Percentiles rank a stretch among this genome's conserved stretches.
Conservation (phyloP, 768 basidiomycete species). For the Amanita muscaria region DNA sequence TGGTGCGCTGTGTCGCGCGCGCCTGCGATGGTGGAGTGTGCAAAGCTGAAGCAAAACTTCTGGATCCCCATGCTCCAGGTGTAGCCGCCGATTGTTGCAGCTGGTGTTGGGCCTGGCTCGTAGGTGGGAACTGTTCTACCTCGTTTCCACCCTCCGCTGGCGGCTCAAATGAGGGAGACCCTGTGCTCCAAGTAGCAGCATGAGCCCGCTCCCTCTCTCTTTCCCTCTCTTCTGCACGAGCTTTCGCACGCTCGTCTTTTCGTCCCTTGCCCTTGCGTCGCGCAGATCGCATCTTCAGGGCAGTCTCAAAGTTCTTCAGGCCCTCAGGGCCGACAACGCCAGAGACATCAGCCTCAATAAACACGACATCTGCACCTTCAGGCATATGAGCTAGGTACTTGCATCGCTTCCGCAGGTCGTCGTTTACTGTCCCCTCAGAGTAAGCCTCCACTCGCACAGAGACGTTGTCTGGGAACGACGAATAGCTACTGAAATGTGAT, state of each 20-base stretch:
- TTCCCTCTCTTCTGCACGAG: constrained; percentile 69
- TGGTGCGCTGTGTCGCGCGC: constrained; percentile 3
- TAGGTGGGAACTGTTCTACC: not conserved
- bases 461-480: constrained; percentile 78
- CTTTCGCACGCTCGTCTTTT: constrained; percentile 82
- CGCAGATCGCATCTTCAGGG: constrained; percentile 64
- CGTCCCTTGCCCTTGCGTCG: constrained; percentile 74
- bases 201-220: constrained; percentile 41
- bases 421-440: constrained; percentile 76
- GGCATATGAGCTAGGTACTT: constrained; percentile 93
- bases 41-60: constrained; percentile 77
- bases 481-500: constrained; percentile 72
- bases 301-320: constrained; percentile 74
- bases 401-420: constrained; percentile 89
- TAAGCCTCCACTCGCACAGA: constrained; percentile 71
- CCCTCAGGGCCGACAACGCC: constrained; percentile 70
- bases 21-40: constrained; percentile 37
- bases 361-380: constrained; percentile 86
- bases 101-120: too few species aligned
- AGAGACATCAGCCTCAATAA: constrained; percentile 81
- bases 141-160: constrained; percentile 12
- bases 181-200: not conserved
- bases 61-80: constrained; percentile 65
- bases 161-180: not conserved
- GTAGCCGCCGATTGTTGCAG: not conserved